Base-by-base conservation (phyloP, 2,329 filamentous ascomycete genomes). In the Zalaria sp. region DNA sequence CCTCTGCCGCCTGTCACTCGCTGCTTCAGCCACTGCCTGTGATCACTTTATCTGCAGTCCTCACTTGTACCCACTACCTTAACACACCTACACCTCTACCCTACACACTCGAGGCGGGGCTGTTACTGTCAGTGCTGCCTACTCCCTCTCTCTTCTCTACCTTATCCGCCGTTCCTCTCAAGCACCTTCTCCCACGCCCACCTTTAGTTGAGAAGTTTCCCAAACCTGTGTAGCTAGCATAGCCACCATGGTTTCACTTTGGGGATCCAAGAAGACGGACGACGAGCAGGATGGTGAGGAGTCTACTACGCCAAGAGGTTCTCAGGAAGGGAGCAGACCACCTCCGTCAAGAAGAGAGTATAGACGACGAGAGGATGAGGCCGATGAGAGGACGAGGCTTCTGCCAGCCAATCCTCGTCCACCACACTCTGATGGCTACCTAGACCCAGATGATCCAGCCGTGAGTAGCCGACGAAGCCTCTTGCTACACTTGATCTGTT, bases 371-470 rank as follows among this genome's bases (percentile, higher is more conserved):
- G 45, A 41, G 46, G 53, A 56, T 38, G 68, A 77, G 43, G 66
- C 73, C 25, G 69, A 73, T 46, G 78, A 82, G 59, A 62, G 73
- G 46, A 77, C 75, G 34, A 73, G 82, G 27, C 69, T 93, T 50
- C 71, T 93, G 26, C 79, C 79, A 34, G 51, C 53, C 11, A 51
- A 57, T 40, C 59, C 54, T 26, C 81, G 55, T 31, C 80, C 79
- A 53, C 64, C 65, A n/a, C 73, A 77, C 43, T 64, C 76, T 35
- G 73, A 82, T 55, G 71, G 69, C 39, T 87, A 81, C 53, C 67
- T 88, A 42, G 82, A 81, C 53, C 82, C 83, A 8, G 81, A 87
- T 66, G 83, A 88, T 57, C 83, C 83, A 57, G 83, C 83, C 49
- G 83, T 93, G 61, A 61, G 75, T 56, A 29, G 27, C 1, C 18